Conservation (phyloP, 768 basidiomycete genomes). For the Lentinus brumalis region DNA sequence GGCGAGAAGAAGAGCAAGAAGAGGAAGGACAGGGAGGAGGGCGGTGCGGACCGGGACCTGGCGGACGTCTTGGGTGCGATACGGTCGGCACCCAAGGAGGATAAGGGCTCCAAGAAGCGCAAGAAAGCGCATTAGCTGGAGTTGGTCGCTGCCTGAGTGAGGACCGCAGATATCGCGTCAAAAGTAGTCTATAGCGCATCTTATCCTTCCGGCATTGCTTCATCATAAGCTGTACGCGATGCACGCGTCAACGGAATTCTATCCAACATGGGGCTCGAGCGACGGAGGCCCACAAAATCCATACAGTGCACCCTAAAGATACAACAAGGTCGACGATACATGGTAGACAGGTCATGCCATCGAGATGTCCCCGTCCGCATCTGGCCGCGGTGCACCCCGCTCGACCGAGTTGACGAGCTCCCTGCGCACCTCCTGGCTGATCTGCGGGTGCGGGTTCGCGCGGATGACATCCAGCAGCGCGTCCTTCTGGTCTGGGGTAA, state of each 20-base stretch:
- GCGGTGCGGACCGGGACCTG: conserved; percentile 40
- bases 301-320: neutral
- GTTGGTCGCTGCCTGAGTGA: neutral
- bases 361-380: conserved; percentile 56
- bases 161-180: neutral
- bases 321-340: neutral
- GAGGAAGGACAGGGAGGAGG: conserved; percentile 4
- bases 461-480: conserved; percentile 93
- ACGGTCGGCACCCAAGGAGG: conserved; percentile 52
- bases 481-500: conserved; percentile 97
- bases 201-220: no score
- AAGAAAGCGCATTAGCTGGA: conserved; percentile 12
- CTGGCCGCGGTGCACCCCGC: conserved; percentile 75
- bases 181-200: neutral
- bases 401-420: conserved; percentile 88
- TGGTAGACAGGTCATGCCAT: conserved; percentile 17
- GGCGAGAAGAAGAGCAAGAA: conserved; percentile 15
- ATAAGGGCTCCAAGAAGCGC: conserved; percentile 40
- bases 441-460: conserved; percentile 82
- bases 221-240: neutral
- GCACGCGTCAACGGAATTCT: neutral
- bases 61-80: conserved; percentile 62
- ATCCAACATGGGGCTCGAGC: neutral
- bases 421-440: conserved; percentile 85
- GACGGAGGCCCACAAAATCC: neutral